Evolutionary conservation across 1,284 basidiomycete genomes (phyloP), one percentile per base, ranked within the genome.

Genomic region (Coniferiporia sulphurascens): DNA sequence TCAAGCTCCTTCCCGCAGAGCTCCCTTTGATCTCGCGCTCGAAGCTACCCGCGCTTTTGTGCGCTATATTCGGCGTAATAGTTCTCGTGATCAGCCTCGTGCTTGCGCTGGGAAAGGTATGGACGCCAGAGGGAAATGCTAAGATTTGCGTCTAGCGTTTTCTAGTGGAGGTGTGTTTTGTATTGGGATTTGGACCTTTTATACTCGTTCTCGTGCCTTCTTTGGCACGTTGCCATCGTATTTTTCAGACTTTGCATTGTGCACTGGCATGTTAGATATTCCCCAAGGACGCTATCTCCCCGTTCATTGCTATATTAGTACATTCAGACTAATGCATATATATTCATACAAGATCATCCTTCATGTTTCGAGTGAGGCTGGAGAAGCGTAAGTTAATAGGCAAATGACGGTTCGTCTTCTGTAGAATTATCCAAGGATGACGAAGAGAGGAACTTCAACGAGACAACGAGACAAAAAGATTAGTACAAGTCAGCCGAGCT

Each of bases 31-130:
- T 85, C 64, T 81, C 84, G 48, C 80, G 83, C 34, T 72, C 79
- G 43, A 93, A 89, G 69, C 76, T 95, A 13, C 87, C 91, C 0
- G 91, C 95, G 0, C 77, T 87, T 49, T 59, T 74, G 0, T 95
- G 93, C 69, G 84, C 82, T 0, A 66, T 69, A 1, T 98, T 97
- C 68, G 95, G 95, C 4, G 61, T 83, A 7, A 53, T 87, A 13
- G 93, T 95, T n/a, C 86, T 95, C 82, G 70, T 81, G 7, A 82
- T 92, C 44, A 92, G 88, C 32, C 79, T 93, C 22, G 81, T 83
- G 56, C 74, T 94, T 50, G 89, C 90, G 10, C 72, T 95, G 38
- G 73, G 76, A 6, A 93, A 94, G 71, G 81, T 85, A 55, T 91
- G 89, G 85, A 85, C 82, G 38, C 77, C 77, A 17, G 84, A 86